These are phyloP conservation scores for Fusarium annulatum DNA, from an alignment of 2,329 filamentous ascomycete genomes.

Conservation along the genomic window DNA sequence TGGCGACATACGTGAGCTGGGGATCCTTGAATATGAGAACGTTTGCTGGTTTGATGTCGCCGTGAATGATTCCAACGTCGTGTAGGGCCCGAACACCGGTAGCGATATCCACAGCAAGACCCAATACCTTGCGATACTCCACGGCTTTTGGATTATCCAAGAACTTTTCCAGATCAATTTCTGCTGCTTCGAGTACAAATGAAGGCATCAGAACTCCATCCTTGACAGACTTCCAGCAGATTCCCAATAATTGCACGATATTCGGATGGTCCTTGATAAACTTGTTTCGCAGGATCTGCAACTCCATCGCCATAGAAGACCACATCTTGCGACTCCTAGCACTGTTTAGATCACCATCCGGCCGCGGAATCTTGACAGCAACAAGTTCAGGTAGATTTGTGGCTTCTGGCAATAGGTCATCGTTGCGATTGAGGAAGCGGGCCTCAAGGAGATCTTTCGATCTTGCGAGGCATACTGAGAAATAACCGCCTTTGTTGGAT, in stretches of 20 bases:
- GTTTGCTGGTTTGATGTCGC: neutral
- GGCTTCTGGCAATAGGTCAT: neutral
- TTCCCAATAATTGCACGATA: fast-evolving
- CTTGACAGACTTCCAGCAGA: neutral
- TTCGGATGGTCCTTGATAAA: neutral
- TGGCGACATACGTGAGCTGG: fast-evolving
- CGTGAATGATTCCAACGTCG: neutral
- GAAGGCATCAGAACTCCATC: neutral
- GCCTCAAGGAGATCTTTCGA: neutral
- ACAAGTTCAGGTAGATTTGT: neutral
- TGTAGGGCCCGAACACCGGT: neutral
- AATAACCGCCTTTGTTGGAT: neutral
- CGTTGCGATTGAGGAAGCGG: neutral
- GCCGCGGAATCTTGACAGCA: neutral
- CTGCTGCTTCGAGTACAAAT: neutral
- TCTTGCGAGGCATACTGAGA: neutral
- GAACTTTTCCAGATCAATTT: neutral
- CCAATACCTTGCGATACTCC: neutral
- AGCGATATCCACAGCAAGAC: fast-evolving
- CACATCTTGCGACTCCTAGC: neutral
- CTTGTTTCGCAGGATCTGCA: neutral
- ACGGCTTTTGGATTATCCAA: neutral
- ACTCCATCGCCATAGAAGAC: neutral
- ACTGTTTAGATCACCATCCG: neutral
- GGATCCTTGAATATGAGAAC: neutral